phyloP scores from a whole-genome alignment of 345 rosid species.

The Barbarea vulgaris region DNA sequence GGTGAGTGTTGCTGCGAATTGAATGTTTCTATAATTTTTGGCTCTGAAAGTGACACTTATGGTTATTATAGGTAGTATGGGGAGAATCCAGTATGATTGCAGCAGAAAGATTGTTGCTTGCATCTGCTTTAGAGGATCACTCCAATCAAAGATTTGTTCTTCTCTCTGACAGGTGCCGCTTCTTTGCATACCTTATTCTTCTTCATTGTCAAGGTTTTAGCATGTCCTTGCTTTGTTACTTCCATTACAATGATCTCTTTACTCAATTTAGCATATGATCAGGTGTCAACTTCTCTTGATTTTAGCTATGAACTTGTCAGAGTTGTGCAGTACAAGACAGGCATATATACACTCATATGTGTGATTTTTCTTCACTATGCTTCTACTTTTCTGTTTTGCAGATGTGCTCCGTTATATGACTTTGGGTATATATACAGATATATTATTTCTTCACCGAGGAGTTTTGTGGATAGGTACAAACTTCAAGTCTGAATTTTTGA shows the following conservation, averaged over 20 bases:
- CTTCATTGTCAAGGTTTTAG: no score
- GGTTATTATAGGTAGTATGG: conserved; percentile 68
- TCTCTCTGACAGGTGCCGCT: conserved; percentile 82
- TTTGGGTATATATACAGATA: conserved; percentile 81
- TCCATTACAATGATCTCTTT: background rate
- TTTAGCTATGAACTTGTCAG: no score
- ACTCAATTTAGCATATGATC: no score
- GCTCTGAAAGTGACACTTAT: background rate
- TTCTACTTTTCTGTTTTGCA: conserved; percentile 48
- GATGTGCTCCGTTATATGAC: conserved; percentile 90
- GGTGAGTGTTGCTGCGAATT: conserved; percentile 43
- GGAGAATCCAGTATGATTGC: conserved; percentile 90
- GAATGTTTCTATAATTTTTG: background rate
- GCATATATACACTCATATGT: no score
- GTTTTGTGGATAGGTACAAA: conserved; percentile 95
- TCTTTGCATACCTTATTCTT: background rate
- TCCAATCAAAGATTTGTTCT: conserved; percentile 87
- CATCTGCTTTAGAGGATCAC: conserved; percentile 71
- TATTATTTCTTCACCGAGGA: conserved; percentile 75
- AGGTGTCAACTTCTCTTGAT: no score
- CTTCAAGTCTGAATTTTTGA: conserved; percentile 32
- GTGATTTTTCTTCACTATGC: background rate
- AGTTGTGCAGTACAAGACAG: no score
- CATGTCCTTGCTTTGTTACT: no score
- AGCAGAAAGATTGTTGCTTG: conserved; percentile 80